A percentile compares a stretch with the other conserved stretches of the same genome.
Conservation (phyloP, 2,329 filamentous ascomycete genomes). For the Colletotrichum simmondsii region DNA sequence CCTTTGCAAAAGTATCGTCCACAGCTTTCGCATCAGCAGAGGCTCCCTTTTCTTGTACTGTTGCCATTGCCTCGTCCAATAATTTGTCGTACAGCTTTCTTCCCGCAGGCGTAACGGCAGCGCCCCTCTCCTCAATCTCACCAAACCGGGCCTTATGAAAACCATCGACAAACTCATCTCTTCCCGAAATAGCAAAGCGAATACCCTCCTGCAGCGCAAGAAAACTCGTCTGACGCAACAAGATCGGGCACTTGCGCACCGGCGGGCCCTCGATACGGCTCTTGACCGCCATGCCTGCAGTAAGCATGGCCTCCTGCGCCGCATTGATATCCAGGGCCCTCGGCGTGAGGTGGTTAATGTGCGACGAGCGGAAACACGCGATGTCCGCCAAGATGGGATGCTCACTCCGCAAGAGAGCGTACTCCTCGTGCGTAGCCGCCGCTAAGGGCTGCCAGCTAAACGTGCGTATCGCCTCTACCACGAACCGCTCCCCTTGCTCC, state of each 20-base stretch:
- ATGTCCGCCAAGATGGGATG: conserved; percentile 62
- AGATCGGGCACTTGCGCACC: conserved; percentile 52
- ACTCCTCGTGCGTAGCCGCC: conserved; percentile 52
- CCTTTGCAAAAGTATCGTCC: conserved; percentile 38
- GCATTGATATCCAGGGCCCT: conserved; percentile 59
- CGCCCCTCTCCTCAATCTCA: conserved; percentile 64
- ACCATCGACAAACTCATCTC: conserved; percentile 39
- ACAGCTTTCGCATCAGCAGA: not conserved
- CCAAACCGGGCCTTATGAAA: conserved; percentile 62
- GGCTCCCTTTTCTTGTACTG: not conserved
- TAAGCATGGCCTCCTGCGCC: conserved; percentile 55
- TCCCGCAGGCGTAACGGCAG: conserved; percentile 58
- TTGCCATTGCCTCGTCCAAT: conserved; percentile 43
- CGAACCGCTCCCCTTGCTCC: conserved; percentile 47
- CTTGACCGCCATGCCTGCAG: conserved; percentile 54
- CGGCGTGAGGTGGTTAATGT: conserved; percentile 66
- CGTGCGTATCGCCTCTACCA: conserved; percentile 54
- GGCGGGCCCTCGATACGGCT: conserved; percentile 64
- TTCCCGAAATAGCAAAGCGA: conserved; percentile 44
- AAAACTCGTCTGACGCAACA: conserved; percentile 66
- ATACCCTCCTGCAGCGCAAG: conserved; percentile 60
- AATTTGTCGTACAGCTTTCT: conserved; percentile 57
- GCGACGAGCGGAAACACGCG: conserved; percentile 51
- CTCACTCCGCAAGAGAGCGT: conserved; percentile 51
- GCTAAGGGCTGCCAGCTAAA: conserved; percentile 60